A percentile compares a stretch with the other conserved stretches of the same genome.
phyloP scores from a whole-genome alignment of 1,139 yeast species.

The Candida tetrigidarum region DNA sequence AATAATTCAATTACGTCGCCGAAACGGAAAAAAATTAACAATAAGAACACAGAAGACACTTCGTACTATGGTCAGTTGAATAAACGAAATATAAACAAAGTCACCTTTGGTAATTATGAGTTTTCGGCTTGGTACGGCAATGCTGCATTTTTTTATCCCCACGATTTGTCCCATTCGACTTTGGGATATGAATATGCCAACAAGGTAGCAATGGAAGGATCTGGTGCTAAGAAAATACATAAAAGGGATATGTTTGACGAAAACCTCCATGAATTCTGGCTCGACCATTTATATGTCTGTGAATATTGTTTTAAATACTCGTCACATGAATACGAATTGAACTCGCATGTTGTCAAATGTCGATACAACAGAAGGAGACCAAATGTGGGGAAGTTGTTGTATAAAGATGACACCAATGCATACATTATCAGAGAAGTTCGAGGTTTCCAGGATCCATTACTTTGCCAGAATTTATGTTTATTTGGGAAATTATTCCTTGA shows the following conservation, averaged over 20 bases:
- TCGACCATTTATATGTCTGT: conserved; percentile 71
- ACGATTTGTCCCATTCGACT: conserved; percentile 26
- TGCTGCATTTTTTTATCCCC: conserved; percentile 64
- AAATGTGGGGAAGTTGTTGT: conserved; percentile 68
- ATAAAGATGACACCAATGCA: conserved; percentile 56
- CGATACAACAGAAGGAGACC: conserved; percentile 32
- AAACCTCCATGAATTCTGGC: conserved; percentile 42
- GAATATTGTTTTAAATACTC: conserved; percentile 85
- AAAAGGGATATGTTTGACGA: conserved; percentile 13
- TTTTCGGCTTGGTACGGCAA: conserved; percentile 89
- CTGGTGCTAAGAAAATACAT: conserved; percentile 18
- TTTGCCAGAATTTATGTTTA: conserved; percentile 80
- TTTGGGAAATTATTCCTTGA: conserved; percentile 91
- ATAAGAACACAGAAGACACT: conserved; percentile 16
- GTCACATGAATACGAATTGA: conserved; percentile 38
- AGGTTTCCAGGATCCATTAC: conserved; percentile 65
- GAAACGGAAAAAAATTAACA: conserved; percentile 6
- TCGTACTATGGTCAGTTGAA: conserved; percentile 63
- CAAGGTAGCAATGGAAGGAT: conserved; percentile 24
- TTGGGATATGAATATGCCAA: conserved; percentile 33
- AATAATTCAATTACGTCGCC: conserved; percentile 3
- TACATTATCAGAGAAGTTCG: conserved; percentile 62
- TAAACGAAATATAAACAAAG: conserved; percentile 62
- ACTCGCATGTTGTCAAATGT: conserved; percentile 53
- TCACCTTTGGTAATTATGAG: conserved; percentile 65